Conservation (phyloP, 2,329 filamentous ascomycete genomes). For the Cercospora sp. region DNA sequence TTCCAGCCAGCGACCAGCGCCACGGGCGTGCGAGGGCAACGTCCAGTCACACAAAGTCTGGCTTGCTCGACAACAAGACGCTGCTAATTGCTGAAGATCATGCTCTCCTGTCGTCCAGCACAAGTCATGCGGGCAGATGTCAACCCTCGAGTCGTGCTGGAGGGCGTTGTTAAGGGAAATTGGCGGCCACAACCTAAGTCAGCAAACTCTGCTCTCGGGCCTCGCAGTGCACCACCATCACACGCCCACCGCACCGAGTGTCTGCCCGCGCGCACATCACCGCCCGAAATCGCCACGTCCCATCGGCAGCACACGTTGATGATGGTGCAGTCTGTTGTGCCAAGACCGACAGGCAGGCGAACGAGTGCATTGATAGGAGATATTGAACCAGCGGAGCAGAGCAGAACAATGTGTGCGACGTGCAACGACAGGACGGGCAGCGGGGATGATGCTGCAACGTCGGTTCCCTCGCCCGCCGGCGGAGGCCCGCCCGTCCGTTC, state of each 20-base stretch:
- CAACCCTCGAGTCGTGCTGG: background rate
- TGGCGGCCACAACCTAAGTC: background rate
- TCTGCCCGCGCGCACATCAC: background rate
- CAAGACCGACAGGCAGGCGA: background rate
- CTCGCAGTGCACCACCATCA: background rate
- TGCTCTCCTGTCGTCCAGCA: background rate
- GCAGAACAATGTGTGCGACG: constrained; percentile 7
- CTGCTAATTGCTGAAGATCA: background rate
- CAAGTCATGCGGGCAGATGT: background rate
- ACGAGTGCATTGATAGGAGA: constrained; percentile 3
- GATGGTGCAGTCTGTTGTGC: background rate
- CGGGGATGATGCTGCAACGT: constrained; percentile 10
- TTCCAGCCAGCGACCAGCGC: background rate
- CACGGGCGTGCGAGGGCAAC: background rate
- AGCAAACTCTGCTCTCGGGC: constrained; percentile 4
- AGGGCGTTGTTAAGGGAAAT: background rate
- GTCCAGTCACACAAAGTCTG: background rate
- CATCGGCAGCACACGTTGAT: background rate
- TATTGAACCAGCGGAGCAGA: background rate
- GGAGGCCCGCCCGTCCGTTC: background rate
- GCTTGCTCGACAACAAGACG: background rate
- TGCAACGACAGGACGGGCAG: background rate
- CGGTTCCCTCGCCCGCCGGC: background rate
- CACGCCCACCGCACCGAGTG: background rate
- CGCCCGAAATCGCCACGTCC: background rate